phyloP scores from a whole-genome alignment of 2,329 filamentous ascomycete genomes.

The Fusarium longipes region DNA sequence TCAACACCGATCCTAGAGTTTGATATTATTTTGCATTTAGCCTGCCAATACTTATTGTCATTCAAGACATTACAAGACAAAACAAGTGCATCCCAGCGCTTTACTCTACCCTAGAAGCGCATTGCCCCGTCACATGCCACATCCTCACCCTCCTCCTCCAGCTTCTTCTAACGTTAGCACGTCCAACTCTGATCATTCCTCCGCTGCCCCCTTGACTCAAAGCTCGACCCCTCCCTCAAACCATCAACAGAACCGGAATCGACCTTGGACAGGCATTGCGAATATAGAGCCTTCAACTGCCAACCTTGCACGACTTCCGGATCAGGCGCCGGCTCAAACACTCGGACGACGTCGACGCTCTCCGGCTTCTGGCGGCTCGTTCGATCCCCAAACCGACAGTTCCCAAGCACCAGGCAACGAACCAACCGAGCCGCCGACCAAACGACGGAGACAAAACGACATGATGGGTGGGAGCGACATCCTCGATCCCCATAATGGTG shows the following conservation, averaged over 20 bases:
- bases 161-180: conserved; percentile 60
- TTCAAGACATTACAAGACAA: neutral
- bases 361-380: conserved; percentile 50
- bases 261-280: conserved; percentile 50
- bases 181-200: conserved; percentile 53
- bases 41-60: neutral
- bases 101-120: neutral
- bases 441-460: conserved; percentile 68
- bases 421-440: conserved; percentile 46
- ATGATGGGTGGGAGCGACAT: conserved; percentile 72
- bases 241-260: conserved; percentile 41
- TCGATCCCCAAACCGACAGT: conserved; percentile 50
- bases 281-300: conserved; percentile 56
- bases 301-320: conserved; percentile 41
- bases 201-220: conserved; percentile 17
- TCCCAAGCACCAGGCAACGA: conserved; percentile 35
- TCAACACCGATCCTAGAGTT: neutral
- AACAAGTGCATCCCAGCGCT: neutral
- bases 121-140: conserved; percentile 53
- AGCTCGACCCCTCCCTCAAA: conserved; percentile 36
- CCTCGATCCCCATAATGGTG: conserved; percentile 66
- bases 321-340: conserved; percentile 52
- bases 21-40: neutral
- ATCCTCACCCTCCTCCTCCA: conserved; percentile 61
- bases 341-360: conserved; percentile 68